Base-by-base conservation (phyloP, 192 early-diverging fungal genomes). In the Linnemannia zychae region DNA sequence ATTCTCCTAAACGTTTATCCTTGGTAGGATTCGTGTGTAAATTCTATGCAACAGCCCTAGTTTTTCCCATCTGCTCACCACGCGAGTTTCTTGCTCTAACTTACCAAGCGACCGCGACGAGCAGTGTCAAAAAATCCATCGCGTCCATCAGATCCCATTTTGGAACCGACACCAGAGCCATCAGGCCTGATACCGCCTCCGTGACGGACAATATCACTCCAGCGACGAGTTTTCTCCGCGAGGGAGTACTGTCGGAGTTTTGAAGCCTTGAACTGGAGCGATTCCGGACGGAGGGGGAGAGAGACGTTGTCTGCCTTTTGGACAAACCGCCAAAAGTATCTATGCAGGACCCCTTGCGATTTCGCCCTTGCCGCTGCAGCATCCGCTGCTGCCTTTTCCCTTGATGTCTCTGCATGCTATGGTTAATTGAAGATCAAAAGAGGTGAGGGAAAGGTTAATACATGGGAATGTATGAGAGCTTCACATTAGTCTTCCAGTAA, bases 161-260 rank as follows among this genome's bases (percentile, higher is more conserved):
- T 22, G 48, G 69, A 53, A 1, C 78, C 78, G 7, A 79, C 88
- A 73, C 88, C 67, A 81, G 82, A 76, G 67, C 79, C 77, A 87
- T 85, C 65, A n/a, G 83, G 74, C 12, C 75, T 63, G 65, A 85
- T 85, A 47, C 83, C 83, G 36, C 83, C 83, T 5, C 83, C 83
- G 76, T 85, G 83, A 16, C 83, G 79, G 34, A 80, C 76, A 70
- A 88, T 88, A 53, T 90, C 87, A 44, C 77, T 76, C 71, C 77
- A 84, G 34, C 71, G 75, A 71, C 82, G 84, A 2, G 20, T 17
- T 40, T 70, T 40, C 48, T 90, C 89, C 3, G 87, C 89, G 37
- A 88, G 60, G 11, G 75, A 38, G 57, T 76, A 90, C 9, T 80
- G 79, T 47, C 77, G 20, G 46, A 90, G 44, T 36, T 81, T 78